Conservation (phyloP, 352 stramenopile species). For the Phytophthora pini region DNA sequence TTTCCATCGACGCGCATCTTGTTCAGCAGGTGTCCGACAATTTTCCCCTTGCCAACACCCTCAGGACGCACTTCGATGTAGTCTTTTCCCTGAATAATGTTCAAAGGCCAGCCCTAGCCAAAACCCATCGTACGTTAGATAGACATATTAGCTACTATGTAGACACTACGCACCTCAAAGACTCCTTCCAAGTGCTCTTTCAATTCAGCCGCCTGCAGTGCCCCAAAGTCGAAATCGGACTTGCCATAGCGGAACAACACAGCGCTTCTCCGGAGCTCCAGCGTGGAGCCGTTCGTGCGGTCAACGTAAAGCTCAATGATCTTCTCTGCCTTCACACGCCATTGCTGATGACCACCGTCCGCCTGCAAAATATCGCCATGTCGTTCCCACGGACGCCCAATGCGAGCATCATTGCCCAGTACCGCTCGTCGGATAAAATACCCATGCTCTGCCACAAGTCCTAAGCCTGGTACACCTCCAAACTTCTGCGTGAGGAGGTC, state of each 20-base stretch:
- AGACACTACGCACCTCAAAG: constrained; percentile 59
- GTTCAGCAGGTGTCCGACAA: constrained; percentile 93
- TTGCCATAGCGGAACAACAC: constrained; percentile 99
- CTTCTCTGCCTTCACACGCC: constrained; percentile 94
- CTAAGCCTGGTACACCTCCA: constrained; percentile 94
- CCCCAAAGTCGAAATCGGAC: constrained; percentile 98
- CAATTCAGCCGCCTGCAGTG: constrained; percentile 96
- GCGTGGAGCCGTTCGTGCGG: constrained; percentile 97
- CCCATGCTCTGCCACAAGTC: constrained; percentile 97
- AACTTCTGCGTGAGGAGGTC: constrained; percentile 96
- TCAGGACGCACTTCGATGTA: constrained; percentile 98
- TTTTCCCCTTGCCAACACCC: constrained; percentile 97
- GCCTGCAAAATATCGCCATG: constrained; percentile 67
- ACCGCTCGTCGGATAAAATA: constrained; percentile 93
- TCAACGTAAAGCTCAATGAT: constrained; percentile 99
- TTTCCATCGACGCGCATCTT: constrained; percentile 69
- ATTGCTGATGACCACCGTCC: constrained; percentile 75
- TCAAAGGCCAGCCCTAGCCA: constrained; percentile 74
- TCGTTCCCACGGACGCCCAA: constrained; percentile 75
- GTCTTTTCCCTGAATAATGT: constrained; percentile 91
- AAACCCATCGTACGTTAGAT: background rate
- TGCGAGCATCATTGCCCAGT: constrained; percentile 70
- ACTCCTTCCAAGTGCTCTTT: constrained; percentile 97
- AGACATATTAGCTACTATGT: background rate
- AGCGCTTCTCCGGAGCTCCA: constrained; percentile 97